phyloP scores from a whole-genome alignment of 2,329 filamentous ascomycete genomes.

The Apiospora pterosperma region DNA sequence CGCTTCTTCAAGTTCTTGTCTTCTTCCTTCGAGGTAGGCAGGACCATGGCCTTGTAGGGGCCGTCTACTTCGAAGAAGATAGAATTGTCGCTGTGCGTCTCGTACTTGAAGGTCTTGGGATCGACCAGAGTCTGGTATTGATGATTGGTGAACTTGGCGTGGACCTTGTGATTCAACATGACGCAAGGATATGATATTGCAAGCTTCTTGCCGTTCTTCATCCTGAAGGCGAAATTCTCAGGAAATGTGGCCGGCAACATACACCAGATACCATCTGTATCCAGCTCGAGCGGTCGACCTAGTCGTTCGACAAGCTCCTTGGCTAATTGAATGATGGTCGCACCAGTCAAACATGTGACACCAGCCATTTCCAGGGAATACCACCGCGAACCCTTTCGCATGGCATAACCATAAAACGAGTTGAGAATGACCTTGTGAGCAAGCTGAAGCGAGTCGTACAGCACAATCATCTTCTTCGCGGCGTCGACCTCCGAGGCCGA shows the following conservation, averaged over 20 bases:
- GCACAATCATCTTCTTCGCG: conserved; percentile 97
- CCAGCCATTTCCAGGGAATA: conserved; percentile 99
- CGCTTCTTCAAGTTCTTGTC: conserved; percentile 99
- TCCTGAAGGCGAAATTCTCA: conserved; percentile 90
- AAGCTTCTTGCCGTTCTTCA: conserved; percentile 95
- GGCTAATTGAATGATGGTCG: conserved; percentile 95
- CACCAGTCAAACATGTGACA: conserved; percentile 94
- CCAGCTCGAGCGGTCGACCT: conserved; percentile 86
- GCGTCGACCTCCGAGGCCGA: conserved; percentile 75
- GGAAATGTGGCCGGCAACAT: conserved; percentile 96
- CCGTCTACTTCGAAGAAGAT: conserved; percentile 99
- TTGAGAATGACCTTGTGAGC: conserved; percentile 99
- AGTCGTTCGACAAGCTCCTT: conserved; percentile 90
- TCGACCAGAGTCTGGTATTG: conserved; percentile 93
- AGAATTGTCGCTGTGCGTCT: conserved; percentile 96
- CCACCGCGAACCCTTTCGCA: conserved; percentile 98
- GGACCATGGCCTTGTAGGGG: conserved; percentile 94
- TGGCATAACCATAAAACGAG: conserved; percentile 98
- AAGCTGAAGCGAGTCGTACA: conserved; percentile 93
- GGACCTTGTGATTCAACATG: conserved; percentile 97
- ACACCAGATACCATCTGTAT: conserved; percentile 99
- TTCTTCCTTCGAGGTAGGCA: conserved; percentile 97
- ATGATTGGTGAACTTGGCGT: conserved; percentile 92
- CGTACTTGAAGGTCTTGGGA: conserved; percentile 77
- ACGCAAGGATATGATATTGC: conserved; percentile 97